These are phyloP conservation scores for Cyberlindnera euphorbiiphila DNA, from an alignment of 805 yeast genomes.

Conservation along the genomic window DNA sequence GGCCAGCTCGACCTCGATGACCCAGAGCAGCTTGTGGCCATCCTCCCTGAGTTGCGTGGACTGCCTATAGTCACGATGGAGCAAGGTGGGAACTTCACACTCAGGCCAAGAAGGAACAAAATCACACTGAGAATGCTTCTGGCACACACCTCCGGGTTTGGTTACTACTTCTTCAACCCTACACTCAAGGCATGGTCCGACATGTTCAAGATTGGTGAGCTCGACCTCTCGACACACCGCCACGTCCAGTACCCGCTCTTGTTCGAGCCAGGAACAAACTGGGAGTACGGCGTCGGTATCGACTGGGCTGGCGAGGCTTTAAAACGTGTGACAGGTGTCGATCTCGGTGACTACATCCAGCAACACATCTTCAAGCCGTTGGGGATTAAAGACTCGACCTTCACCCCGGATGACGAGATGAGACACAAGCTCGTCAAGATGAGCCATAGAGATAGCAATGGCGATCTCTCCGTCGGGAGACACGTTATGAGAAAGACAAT, in stretches of 20 bases:
- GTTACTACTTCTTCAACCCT: slow-evolving; percentile 31
- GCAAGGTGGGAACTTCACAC: slow-evolving; percentile 25
- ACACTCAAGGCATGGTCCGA: slow-evolving; percentile 24
- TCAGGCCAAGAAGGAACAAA: slow-evolving; percentile 26
- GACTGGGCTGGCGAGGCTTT: slow-evolving; percentile 37
- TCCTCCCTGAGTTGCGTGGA: slow-evolving; percentile 30
- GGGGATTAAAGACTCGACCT: slow-evolving; percentile 27
- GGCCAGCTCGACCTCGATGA: slow-evolving; percentile 32
- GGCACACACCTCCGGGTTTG: slow-evolving; percentile 38
- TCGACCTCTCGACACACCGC: slow-evolving; percentile 12
- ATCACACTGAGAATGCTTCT: slow-evolving; percentile 35
- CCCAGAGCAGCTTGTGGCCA: slow-evolving; percentile 28
- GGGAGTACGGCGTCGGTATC: slow-evolving; percentile 33
- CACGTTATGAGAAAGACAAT: slow-evolving; percentile 11
- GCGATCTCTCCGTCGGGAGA: slow-evolving; percentile 11
- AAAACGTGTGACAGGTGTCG: slow-evolving; percentile 29
- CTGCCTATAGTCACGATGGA: slow-evolving; percentile 24
- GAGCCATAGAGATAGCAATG: slow-evolving; percentile 22
- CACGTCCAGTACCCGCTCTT: slow-evolving; percentile 26
- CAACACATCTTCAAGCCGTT: slow-evolving; percentile 31
- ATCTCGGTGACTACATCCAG: slow-evolving; percentile 29
- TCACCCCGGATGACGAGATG: slow-evolving; percentile 23
- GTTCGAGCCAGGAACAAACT: slow-evolving; percentile 36
- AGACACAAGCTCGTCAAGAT: slow-evolving; percentile 24
- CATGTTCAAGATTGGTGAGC: slow-evolving; percentile 17